These are phyloP conservation scores for Alternaria incomplexa DNA, from an alignment of 2,329 filamentous ascomycete genomes.

Conservation along the genomic window DNA sequence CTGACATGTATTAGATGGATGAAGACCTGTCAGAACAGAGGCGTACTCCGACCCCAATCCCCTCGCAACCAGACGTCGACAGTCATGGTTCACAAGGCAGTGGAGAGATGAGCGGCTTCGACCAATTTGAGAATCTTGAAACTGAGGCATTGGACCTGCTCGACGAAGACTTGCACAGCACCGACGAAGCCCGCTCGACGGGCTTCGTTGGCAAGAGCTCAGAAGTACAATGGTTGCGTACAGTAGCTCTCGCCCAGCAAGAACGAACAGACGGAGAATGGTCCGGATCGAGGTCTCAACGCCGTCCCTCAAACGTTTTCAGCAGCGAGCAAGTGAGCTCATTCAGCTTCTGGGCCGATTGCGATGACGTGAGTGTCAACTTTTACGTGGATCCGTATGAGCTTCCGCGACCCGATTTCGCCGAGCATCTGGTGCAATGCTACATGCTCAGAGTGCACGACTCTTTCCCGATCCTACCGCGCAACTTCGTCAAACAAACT, in stretches of 20 bases:
- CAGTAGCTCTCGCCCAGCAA: conserved; percentile 26
- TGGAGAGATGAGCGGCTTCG: conserved; percentile 6
- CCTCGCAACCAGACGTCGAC: conserved; percentile 27
- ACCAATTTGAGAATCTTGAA: conserved; percentile 20
- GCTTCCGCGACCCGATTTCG: conserved; percentile 40
- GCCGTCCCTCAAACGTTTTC: conserved; percentile 9
- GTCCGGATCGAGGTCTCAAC: neutral
- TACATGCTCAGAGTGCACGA: conserved; percentile 50
- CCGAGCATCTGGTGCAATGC: conserved; percentile 40
- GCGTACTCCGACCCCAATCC: conserved; percentile 14
- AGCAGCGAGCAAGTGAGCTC: conserved; percentile 37
- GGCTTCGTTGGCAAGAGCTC: conserved; percentile 45
- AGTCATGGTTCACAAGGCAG: conserved; percentile 18
- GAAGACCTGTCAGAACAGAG: conserved; percentile 31
- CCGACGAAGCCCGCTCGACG: conserved; percentile 34
- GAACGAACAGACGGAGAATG: conserved; percentile 23
- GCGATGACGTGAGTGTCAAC: conserved; percentile 30
- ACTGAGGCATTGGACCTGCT: conserved; percentile 30
- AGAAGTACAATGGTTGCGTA: conserved; percentile 42
- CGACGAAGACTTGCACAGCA: conserved; percentile 37
- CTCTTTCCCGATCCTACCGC: conserved; percentile 47
- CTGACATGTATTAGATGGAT: conserved; percentile 32
- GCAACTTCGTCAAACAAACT: conserved; percentile 44
- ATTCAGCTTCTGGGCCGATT: conserved; percentile 45
- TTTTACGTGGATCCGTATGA: conserved; percentile 39